These are phyloP conservation scores for Globisporangium middletonii DNA, from an alignment of 352 stramenopile genomes.

Conservation along the genomic window DNA sequence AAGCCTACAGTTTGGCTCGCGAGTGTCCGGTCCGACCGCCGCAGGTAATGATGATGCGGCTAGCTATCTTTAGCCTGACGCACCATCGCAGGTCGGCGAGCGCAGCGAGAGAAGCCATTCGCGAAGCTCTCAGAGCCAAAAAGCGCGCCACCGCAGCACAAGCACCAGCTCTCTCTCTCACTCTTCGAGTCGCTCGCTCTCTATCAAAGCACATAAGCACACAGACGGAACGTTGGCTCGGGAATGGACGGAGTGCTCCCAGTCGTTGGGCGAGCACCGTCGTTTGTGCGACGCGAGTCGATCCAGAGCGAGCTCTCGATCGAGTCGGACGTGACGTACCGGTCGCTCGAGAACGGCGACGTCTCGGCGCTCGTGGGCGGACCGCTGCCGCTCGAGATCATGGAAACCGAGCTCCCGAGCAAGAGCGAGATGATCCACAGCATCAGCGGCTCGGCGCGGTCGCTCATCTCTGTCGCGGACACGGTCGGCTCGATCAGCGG, in stretches of 20 bases:
- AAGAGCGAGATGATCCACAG: conserved; percentile 2
- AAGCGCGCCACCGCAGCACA: not conserved
- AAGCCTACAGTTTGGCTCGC: no score
- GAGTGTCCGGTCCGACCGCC: no score
- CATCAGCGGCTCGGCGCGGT: conserved; percentile 4
- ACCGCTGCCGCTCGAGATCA: conserved; percentile 3
- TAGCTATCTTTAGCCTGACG: no score
- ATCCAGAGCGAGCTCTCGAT: conserved; percentile 34
- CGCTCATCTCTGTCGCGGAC: conserved; percentile 10
- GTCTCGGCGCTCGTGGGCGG: conserved; percentile 11
- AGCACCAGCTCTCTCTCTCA: not conserved
- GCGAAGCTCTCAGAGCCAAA: not conserved
- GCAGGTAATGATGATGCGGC: no score
- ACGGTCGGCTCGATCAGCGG: not conserved
- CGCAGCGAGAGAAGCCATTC: no score
- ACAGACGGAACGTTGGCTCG: not conserved
- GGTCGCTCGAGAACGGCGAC: conserved; percentile 35
- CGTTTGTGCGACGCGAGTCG: conserved; percentile 21
- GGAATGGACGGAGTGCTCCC: conserved; percentile 15
- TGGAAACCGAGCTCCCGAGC: not conserved
- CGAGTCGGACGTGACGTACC: conserved; percentile 38
- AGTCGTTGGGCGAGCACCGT: not conserved
- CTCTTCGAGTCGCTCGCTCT: not conserved
- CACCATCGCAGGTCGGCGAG: no score
- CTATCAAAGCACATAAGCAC: not conserved